These are phyloP conservation scores for Tirmania nivea DNA, from an alignment of 495 filamentous ascomycete species.

Conservation along the genomic window DNA sequence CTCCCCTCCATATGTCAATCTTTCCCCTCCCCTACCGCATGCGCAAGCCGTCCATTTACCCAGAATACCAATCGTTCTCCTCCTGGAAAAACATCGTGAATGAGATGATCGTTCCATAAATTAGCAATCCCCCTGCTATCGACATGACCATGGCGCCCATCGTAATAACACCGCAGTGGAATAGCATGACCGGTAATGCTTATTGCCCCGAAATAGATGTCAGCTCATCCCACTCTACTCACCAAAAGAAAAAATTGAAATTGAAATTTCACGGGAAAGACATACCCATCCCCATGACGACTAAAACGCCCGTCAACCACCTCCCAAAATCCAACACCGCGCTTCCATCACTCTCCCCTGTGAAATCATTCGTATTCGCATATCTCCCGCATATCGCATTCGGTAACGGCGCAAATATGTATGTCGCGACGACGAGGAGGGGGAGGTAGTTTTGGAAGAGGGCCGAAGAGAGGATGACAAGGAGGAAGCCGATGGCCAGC, in stretches of 20 bases:
- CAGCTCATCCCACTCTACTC: slow-evolving; percentile 3
- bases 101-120: slow-evolving; percentile 93
- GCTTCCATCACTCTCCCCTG: slow-evolving; percentile 51
- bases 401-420: slow-evolving; percentile 77
- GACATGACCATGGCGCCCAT: slow-evolving; percentile 88
- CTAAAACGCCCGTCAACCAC: slow-evolving; percentile 87
- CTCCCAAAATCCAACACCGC: slow-evolving; percentile 75
- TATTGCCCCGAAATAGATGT: not conserved
- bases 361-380: slow-evolving; percentile 90
- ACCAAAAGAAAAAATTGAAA: slow-evolving; percentile 6
- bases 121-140: slow-evolving; percentile 72
- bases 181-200: slow-evolving; percentile 84
- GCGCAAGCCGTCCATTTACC: not conserved
- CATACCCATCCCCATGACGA: slow-evolving; percentile 95
- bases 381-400: slow-evolving; percentile 85
- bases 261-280: slow-evolving; percentile 6
- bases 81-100: slow-evolving; percentile 98
- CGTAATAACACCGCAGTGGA: slow-evolving; percentile 59
- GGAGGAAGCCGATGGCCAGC: slow-evolving; percentile 94
- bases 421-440: slow-evolving; percentile 83
- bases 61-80: slow-evolving; percentile 46
- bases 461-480: slow-evolving; percentile 93
- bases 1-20: no score
- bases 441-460: slow-evolving; percentile 85
- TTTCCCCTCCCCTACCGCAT: no score